A percentile compares a stretch with the other conserved stretches of the same genome.
These are phyloP conservation scores for Corchorus olitorius DNA, from an alignment of 345 rosid species.

Conservation along the genomic window DNA sequence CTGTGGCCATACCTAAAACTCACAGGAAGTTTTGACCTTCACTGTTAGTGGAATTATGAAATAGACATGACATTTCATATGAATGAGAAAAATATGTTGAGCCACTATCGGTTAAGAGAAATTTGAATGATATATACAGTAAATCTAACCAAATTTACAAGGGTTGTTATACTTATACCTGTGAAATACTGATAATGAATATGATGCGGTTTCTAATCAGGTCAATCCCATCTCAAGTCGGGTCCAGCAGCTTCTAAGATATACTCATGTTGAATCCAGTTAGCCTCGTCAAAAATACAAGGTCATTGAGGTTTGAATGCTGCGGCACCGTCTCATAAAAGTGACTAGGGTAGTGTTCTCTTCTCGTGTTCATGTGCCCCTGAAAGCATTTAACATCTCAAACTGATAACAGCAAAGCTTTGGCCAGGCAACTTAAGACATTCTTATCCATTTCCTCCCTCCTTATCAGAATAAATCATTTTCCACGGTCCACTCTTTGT, in stretches of 20 bases:
- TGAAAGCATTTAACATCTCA: neutral
- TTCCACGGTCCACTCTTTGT: conserved; percentile 74
- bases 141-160: neutral
- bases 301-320: conserved; percentile 5
- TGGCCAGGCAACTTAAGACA: neutral
- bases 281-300: neutral
- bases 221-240: neutral
- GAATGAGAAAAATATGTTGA: neutral
- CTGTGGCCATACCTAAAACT: no score
- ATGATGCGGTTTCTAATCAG: neutral
- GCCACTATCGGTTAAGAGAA: neutral
- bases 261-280: neutral
- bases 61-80: neutral
- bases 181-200: neutral
- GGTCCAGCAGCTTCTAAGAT: neutral
- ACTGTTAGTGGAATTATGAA: neutral
- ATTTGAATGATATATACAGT: neutral
- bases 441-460: conserved; percentile 38
- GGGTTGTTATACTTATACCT: neutral
- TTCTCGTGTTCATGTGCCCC: no score
- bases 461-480: conserved; percentile 46
- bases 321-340: neutral
- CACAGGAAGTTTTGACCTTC: no score
- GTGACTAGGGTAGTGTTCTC: neutral
- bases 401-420: neutral